Evolutionary conservation across 73 alveolate genomes (phyloP).

Genomic region (Diophrys appendiculata): DNA sequence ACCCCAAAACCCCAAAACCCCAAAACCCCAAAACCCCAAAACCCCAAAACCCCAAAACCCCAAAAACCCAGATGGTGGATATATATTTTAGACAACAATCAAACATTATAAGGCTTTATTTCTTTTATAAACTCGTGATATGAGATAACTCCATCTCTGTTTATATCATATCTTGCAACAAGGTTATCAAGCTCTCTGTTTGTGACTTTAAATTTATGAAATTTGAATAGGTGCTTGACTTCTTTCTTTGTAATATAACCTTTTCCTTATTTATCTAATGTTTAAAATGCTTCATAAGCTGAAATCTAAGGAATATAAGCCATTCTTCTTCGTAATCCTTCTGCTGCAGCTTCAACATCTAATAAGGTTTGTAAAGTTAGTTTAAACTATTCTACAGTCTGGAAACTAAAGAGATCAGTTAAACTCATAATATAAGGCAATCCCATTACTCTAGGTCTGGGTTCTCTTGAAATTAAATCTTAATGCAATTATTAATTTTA

Average conservation of each 20-base stretch:
- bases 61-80: not conserved
- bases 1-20: too few species aligned
- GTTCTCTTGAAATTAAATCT: not conserved
- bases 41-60: not conserved
- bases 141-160: conserved; percentile 69
- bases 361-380: not conserved
- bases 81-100: not conserved
- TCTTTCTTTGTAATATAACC: not conserved
- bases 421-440: not conserved
- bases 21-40: conserved; percentile 4
- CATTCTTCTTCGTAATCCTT: conserved; percentile 1
- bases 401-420: not conserved
- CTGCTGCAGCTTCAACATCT: conserved; percentile 14
- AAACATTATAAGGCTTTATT: conserved; percentile 33
- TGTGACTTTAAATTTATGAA: conserved; percentile 4
- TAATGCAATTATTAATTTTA: not conserved
- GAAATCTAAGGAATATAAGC: not conserved
- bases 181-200: conserved; percentile 54
- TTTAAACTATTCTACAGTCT: not conserved
- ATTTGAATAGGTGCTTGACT: not conserved
- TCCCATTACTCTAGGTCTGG: not conserved
- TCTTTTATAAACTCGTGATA: conserved; percentile 69
- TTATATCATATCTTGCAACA: conserved; percentile 75
- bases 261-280: conserved; percentile 2
- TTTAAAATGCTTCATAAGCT: not conserved